Evolutionary conservation across 345 rosid species (phyloP).

Genomic region (Turnera subulata): DNA sequence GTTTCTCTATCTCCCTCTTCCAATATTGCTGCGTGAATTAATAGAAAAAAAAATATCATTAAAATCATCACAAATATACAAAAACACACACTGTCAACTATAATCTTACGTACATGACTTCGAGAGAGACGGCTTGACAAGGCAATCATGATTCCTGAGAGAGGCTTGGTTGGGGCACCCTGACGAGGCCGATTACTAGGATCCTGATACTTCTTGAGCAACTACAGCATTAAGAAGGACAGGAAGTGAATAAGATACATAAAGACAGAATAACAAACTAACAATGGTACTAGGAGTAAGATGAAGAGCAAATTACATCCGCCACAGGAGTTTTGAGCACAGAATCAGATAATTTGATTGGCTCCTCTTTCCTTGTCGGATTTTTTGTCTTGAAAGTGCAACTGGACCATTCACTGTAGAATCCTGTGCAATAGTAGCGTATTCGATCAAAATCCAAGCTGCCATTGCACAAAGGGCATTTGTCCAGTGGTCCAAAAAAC

Average conservation of each 20-base stretch:
- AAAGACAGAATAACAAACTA: background rate
- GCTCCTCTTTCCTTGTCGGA: slow-evolving; percentile 57
- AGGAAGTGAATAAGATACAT: background rate
- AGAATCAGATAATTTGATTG: slow-evolving; percentile 48
- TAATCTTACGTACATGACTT: slow-evolving; percentile 62
- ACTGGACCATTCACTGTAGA: slow-evolving; percentile 76
- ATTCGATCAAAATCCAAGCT: slow-evolving; percentile 49
- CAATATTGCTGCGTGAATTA: slow-evolving; percentile 53
- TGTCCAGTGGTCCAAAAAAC: slow-evolving; percentile 58
- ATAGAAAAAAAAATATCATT: background rate
- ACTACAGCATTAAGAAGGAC: slow-evolving; percentile 20
- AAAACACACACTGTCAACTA: background rate
- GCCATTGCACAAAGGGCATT: slow-evolving; percentile 54
- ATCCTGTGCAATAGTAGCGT: slow-evolving; percentile 54
- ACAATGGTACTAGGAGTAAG: background rate
- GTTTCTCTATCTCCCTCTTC: slow-evolving; percentile 50
- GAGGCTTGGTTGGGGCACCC: slow-evolving; percentile 47
- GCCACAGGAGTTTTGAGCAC: slow-evolving; percentile 43
- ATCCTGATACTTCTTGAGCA: slow-evolving; percentile 59
- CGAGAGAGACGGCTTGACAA: slow-evolving; percentile 62
- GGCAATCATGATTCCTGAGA: slow-evolving; percentile 60
- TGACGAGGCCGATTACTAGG: slow-evolving; percentile 44
- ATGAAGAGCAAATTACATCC: slow-evolving; percentile 31
- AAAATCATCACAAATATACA: slow-evolving; percentile 31
- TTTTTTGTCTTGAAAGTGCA: slow-evolving; percentile 53